Percentiles rank a stretch among this genome's conserved stretches.
These are phyloP conservation scores for Picochlorum sp. DNA, from an alignment of 139 green algal species.

Conservation along the genomic window DNA sequence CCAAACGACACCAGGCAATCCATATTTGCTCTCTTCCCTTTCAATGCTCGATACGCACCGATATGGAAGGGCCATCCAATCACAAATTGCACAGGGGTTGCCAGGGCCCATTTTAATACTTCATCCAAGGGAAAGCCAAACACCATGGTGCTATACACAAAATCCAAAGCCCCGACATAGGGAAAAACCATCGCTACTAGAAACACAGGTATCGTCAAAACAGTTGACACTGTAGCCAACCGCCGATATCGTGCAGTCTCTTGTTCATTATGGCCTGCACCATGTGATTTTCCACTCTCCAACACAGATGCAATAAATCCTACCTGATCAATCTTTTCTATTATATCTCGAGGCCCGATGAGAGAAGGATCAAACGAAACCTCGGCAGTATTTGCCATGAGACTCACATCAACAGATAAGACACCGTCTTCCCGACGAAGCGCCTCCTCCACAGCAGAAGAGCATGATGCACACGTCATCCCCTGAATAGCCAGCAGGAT, in stretches of 20 bases:
- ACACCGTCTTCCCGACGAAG: constrained; percentile 21
- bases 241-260: constrained; percentile 48
- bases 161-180: constrained; percentile 43
- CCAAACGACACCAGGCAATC: constrained; percentile 93
- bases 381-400: constrained; percentile 51
- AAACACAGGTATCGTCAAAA: constrained; percentile 83
- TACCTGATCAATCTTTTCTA: constrained; percentile 51
- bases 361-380: constrained; percentile 52
- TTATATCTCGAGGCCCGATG: constrained; percentile 56
- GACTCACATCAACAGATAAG: constrained; percentile 18
- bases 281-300: background rate
- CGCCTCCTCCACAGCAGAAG: constrained; percentile 19
- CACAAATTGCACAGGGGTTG: constrained; percentile 85
- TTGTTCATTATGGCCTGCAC: constrained; percentile 12
- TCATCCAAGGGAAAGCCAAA: constrained; percentile 60
- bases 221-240: constrained; percentile 29
- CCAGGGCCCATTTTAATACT: constrained; percentile 74
- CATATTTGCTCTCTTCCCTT: constrained; percentile 85
- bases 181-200: constrained; percentile 82
- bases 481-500: constrained; percentile 20
- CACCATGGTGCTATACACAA: constrained; percentile 28
- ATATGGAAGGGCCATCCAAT: constrained; percentile 90
- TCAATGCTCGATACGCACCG: constrained; percentile 64
- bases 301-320: constrained; percentile 37
- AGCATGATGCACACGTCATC: constrained; percentile 32